Evolutionary conservation across 306 rosid species (phyloP).

Genomic region (peach (Prunus persica)): Prunus_persica_NCBIv2 NC_034009.1:36334001-36334500

Average conservation of each 20-base stretch:
- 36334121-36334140: neutral
- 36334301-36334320: too few relatives aligned
- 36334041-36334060: neutral
- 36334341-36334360: too few relatives aligned
- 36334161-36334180: neutral
- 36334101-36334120: neutral
- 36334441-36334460: too few relatives aligned
- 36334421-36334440: too few relatives aligned
- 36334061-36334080: conserved; percentile 4
- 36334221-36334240: neutral
- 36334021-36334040: conserved; percentile 18
- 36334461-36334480: too few relatives aligned
- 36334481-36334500: too few relatives aligned
- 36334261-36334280: too few relatives aligned
- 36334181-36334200: neutral
- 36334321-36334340: too few relatives aligned
- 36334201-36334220: neutral
- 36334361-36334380: too few relatives aligned
- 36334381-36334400: too few relatives aligned
- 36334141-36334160: neutral
- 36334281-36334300: too few relatives aligned
- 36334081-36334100: conserved; percentile 11
- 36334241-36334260: neutral
- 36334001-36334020: neutral
- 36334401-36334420: too few relatives aligned